These are phyloP conservation scores for Cystobasidiaceae sp. DNA, from an alignment of 1,284 basidiomycete species.

Conservation along the genomic window DNA sequence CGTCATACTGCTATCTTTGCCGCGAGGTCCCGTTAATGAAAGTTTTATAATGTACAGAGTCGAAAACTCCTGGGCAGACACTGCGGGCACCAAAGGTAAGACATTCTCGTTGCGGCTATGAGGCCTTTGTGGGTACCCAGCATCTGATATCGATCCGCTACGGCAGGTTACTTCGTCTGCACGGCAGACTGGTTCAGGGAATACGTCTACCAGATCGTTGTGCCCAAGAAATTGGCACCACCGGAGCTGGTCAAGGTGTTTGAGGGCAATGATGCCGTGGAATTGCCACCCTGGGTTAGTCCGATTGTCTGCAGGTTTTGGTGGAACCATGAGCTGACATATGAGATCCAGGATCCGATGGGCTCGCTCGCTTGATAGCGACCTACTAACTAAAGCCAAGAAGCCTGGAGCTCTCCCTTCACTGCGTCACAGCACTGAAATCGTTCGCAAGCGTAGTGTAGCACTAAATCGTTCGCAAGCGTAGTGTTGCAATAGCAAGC, in stretches of 20 bases:
- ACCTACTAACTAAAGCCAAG: neutral
- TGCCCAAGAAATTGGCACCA: slow-evolving; percentile 58
- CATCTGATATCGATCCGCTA: neutral
- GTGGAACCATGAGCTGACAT: neutral
- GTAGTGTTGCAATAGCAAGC: too few relatives aligned
- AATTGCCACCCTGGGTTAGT: slow-evolving; percentile 69
- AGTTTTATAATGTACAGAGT: too few relatives aligned
- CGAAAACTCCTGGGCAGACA: slow-evolving; percentile 91
- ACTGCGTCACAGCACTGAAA: too few relatives aligned
- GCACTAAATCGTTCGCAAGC: too few relatives aligned
- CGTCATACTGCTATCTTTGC: too few relatives aligned
- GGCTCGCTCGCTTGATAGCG: slow-evolving; percentile 34
- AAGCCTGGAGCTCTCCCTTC: neutral
- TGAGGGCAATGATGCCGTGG: slow-evolving; percentile 59
- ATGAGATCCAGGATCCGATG: slow-evolving; percentile 32
- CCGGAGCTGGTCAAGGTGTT: slow-evolving; percentile 74
- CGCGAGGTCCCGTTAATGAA: too few relatives aligned
- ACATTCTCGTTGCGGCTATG: too few relatives aligned
- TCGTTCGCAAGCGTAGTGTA: too few relatives aligned
- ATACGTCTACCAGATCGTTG: slow-evolving; percentile 80
- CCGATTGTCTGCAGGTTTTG: neutral
- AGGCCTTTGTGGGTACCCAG: neutral
- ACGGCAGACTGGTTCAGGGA: slow-evolving; percentile 72
- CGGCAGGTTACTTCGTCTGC: slow-evolving; percentile 68
- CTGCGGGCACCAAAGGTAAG: slow-evolving; percentile 66